These are phyloP conservation scores for Scenedesmus sp. DNA, from an alignment of 163 green algal species.

Conservation along the genomic window DNA sequence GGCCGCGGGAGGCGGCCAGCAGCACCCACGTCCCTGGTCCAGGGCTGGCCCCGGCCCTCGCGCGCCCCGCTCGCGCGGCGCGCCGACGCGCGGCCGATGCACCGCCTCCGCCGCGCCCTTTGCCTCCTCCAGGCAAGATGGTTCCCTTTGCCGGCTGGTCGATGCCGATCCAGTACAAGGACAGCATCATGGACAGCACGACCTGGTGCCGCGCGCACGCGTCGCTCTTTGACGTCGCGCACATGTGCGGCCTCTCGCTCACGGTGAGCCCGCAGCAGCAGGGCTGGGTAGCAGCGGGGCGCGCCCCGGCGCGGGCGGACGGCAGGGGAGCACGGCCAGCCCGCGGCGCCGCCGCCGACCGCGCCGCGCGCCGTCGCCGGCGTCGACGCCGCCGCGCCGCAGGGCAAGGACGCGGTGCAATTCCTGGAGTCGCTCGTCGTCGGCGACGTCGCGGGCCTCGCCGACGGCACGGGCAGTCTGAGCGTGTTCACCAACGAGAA, in stretches of 20 bases:
- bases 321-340: no score
- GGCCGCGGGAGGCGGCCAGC: not conserved
- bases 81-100: not conserved
- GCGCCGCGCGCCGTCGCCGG: no score
- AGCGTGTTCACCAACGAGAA: constrained; percentile 97
- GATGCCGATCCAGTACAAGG: constrained; percentile 99
- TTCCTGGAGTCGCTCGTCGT: constrained; percentile 96
- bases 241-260: constrained; percentile 97
- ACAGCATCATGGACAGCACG: constrained; percentile 97
- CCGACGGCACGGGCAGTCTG: constrained; percentile 88
- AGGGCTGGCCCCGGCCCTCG: not conserved
- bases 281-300: no score
- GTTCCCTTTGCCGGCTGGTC: constrained; percentile 98
- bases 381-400: not conserved
- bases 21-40: not conserved
- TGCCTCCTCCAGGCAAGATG: constrained; percentile 87
- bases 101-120: not conserved
- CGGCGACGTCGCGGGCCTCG: constrained; percentile 87
- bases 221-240: constrained; percentile 97
- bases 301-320: no score
- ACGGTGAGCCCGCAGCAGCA: constrained; percentile 66
- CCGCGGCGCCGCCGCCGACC: no score
- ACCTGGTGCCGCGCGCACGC: constrained; percentile 86
- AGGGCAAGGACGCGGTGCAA: constrained; percentile 92
- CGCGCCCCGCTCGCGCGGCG: not conserved